Conservation (phyloP, 352 stramenopile species). For the Phytopythium vexans region DNA sequence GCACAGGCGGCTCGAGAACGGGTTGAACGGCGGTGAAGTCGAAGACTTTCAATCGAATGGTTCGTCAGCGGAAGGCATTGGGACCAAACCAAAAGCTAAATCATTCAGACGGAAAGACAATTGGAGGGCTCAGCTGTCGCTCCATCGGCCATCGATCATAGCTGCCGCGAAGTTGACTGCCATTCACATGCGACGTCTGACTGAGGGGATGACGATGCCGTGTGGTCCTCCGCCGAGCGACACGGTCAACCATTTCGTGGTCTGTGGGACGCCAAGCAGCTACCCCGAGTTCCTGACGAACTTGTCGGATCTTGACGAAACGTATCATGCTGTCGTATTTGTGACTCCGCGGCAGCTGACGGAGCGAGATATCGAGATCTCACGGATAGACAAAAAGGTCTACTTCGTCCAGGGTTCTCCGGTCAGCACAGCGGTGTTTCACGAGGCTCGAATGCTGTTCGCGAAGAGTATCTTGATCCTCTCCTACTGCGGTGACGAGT, state of each 20-base stretch:
- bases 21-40: too few species aligned
- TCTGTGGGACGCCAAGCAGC: constrained; percentile 64
- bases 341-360: constrained; percentile 46
- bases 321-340: constrained; percentile 39
- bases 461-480: constrained; percentile 72
- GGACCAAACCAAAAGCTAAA: too few species aligned
- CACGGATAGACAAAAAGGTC: constrained; percentile 40
- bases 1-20: too few species aligned
- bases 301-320: constrained; percentile 44
- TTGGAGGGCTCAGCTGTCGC: constrained; percentile 11
- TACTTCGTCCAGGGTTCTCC: constrained; percentile 73
- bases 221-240: constrained; percentile 15
- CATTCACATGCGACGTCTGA: constrained; percentile 11
- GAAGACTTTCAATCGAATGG: too few species aligned
- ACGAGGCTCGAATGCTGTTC: constrained; percentile 49
- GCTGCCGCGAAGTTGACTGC: constrained; percentile 1
- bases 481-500: constrained; percentile 52
- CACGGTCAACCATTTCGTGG: constrained; percentile 49
- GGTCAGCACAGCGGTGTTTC: constrained; percentile 55
- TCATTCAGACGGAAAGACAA: not conserved
- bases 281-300: constrained; percentile 54
- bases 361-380: constrained; percentile 44
- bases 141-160: constrained; percentile 16
- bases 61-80: too few species aligned
- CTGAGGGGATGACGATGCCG: not conserved